Conservation (phyloP, 176 grass and related monocot species). For the Raddia distichophylla region DNA sequence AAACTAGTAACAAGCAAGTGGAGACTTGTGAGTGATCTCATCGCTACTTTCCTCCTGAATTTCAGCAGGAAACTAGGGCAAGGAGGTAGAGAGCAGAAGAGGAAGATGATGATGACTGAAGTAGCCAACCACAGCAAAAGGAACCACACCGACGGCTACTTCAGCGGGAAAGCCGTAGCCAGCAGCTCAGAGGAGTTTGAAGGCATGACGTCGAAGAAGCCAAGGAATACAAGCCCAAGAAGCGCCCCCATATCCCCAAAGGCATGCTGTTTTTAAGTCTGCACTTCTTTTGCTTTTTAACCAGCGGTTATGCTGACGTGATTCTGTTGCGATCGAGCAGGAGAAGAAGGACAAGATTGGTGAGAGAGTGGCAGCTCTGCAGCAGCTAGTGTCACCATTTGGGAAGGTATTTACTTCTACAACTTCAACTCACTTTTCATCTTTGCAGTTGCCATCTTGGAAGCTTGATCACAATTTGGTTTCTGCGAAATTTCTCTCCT, state of each 20-base stretch:
- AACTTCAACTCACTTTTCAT: neutral
- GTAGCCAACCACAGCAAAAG: constrained; percentile 68
- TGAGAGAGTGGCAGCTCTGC: constrained; percentile 74
- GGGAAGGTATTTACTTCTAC: constrained; percentile 60
- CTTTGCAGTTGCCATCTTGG: neutral
- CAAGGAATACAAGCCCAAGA: constrained; percentile 51
- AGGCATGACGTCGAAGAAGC: constrained; percentile 65
- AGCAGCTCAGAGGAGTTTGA: constrained; percentile 41
- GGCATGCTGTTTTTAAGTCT: constrained; percentile 3
- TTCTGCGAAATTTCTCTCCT: neutral
- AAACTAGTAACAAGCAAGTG: neutral
- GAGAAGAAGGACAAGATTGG: constrained; percentile 98
- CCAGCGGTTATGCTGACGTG: neutral
- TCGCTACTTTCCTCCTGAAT: constrained; percentile 15
- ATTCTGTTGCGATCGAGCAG: constrained; percentile 42
- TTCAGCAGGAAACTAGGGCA: constrained; percentile 39
- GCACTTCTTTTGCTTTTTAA: neutral
- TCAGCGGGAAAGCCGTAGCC: constrained; percentile 40
- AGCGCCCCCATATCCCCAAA: constrained; percentile 47
- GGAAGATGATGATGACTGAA: constrained; percentile 74
- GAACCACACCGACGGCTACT: constrained; percentile 58
- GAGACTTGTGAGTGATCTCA: neutral
- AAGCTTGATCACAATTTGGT: neutral
- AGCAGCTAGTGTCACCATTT: constrained; percentile 91
- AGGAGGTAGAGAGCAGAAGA: constrained; percentile 5